Evolutionary conservation across 2,329 filamentous ascomycete genomes (phyloP).

Genomic region (Pseudocercospora macadamiae): DNA sequence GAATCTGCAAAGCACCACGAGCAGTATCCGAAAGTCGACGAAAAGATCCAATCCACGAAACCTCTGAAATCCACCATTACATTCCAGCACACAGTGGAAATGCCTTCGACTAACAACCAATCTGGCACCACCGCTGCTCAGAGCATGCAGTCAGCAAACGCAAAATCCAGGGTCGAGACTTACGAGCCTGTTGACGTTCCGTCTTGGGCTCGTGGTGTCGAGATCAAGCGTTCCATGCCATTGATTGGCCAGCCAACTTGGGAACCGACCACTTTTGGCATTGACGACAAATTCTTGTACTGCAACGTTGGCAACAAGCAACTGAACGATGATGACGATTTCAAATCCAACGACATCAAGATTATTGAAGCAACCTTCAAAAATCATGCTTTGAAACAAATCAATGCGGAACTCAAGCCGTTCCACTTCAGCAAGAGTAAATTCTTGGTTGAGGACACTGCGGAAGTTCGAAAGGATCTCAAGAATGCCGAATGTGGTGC

Average conservation of each 20-base stretch:
- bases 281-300: background rate
- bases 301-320: background rate
- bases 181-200: no score
- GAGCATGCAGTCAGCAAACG: background rate
- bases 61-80: background rate
- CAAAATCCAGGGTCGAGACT: background rate
- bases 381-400: background rate
- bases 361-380: slow-evolving; percentile 3
- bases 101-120: background rate
- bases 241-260: background rate
- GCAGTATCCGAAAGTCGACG: no score
- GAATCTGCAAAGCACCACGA: background rate
- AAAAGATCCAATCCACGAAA: background rate
- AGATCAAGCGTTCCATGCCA: background rate
- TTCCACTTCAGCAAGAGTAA: background rate
- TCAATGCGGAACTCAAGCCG: background rate
- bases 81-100: background rate
- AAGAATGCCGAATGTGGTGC: background rate
- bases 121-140: background rate
- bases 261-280: background rate
- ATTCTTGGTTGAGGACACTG: slow-evolving; percentile 3
- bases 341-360: background rate
- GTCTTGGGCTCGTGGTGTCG: background rate
- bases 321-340: background rate
- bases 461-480: background rate